Conservation (phyloP, 202 grass and related monocot genomes). For the Zoysia matrella region DNA sequence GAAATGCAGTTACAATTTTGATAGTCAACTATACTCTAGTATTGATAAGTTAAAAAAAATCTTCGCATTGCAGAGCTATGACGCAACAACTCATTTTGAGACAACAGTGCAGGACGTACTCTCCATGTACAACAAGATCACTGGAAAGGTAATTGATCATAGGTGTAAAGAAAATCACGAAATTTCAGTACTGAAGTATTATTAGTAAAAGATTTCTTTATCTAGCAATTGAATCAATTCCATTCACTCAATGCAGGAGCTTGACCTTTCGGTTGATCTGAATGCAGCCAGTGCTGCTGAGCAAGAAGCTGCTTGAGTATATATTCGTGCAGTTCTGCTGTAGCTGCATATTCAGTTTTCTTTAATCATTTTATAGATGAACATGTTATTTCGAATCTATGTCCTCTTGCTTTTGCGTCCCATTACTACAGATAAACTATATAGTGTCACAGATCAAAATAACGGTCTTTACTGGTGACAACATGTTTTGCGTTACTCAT, state of each 20-base stretch:
- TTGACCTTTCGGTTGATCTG: conserved; percentile 72
- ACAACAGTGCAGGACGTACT: conserved; percentile 84
- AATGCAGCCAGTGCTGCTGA: conserved; percentile 79
- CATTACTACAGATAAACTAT: neutral
- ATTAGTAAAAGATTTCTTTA: neutral
- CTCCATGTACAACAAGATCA: conserved; percentile 81
- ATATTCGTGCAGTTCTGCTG: neutral
- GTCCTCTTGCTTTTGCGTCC: conserved; percentile 24
- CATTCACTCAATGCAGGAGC: neutral
- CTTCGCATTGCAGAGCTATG: conserved; percentile 62
- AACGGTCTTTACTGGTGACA: neutral
- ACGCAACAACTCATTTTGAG: conserved; percentile 89
- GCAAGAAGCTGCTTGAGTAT: conserved; percentile 50
- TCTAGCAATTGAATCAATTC: neutral
- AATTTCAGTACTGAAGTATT: neutral
- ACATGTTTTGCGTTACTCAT: too few relatives aligned
- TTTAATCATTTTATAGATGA: conserved; percentile 18
- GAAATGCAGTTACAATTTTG: neutral
- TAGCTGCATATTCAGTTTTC: conserved; percentile 15
- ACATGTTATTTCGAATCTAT: neutral
- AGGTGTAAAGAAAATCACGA: neutral
- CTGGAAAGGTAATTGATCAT: conserved; percentile 72
- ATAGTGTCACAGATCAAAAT: neutral
- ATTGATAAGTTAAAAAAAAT: neutral
- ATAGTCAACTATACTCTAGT: neutral